Conservation (phyloP, 805 yeast genomes). For the Lipomyces kockii region DNA sequence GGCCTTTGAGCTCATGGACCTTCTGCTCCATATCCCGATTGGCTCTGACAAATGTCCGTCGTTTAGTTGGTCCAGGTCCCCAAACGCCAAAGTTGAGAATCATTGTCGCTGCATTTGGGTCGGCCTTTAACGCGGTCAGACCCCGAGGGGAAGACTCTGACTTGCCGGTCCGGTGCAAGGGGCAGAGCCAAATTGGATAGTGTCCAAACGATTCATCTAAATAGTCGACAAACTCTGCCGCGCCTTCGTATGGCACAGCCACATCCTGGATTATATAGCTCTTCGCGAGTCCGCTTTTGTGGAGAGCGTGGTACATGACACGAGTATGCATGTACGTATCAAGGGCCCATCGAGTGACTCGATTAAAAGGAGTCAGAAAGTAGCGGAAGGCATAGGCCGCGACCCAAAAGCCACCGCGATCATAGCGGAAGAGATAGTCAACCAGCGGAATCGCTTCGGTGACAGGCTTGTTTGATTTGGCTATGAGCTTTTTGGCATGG, state of each 20-base stretch:
- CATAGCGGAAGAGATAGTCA: slow-evolving; percentile 11
- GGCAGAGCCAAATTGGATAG: slow-evolving; percentile 12
- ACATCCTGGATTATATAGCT: slow-evolving; percentile 5
- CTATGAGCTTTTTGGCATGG: slow-evolving; percentile 8
- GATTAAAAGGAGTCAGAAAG: slow-evolving; percentile 10
- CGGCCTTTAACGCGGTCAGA: not conserved
- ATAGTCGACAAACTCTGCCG: slow-evolving; percentile 5
- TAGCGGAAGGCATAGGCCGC: slow-evolving; percentile 6
- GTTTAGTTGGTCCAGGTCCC: slow-evolving; percentile 7
- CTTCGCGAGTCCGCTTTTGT: slow-evolving; percentile 4
- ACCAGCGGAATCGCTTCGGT: slow-evolving; percentile 12
- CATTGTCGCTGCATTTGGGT: slow-evolving; percentile 1
- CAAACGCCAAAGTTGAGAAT: slow-evolving; percentile 9
- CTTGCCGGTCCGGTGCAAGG: slow-evolving; percentile 2
- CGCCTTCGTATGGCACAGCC: slow-evolving; percentile 3
- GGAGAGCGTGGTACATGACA: slow-evolving; percentile 11
- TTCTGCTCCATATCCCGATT: slow-evolving; percentile 6
- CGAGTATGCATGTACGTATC: slow-evolving; percentile 9
- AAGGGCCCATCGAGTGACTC: slow-evolving; percentile 14
- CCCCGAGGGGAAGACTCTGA: not conserved
- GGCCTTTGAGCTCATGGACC: slow-evolving; percentile 10
- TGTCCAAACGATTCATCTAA: slow-evolving; percentile 5
- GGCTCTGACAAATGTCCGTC: not conserved
- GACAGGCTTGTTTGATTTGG: not conserved
- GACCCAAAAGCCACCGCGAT: slow-evolving; percentile 13